Evolutionary conservation across 2,329 filamentous ascomycete genomes (phyloP).

Genomic region (Waltergamsia citrina): DNA sequence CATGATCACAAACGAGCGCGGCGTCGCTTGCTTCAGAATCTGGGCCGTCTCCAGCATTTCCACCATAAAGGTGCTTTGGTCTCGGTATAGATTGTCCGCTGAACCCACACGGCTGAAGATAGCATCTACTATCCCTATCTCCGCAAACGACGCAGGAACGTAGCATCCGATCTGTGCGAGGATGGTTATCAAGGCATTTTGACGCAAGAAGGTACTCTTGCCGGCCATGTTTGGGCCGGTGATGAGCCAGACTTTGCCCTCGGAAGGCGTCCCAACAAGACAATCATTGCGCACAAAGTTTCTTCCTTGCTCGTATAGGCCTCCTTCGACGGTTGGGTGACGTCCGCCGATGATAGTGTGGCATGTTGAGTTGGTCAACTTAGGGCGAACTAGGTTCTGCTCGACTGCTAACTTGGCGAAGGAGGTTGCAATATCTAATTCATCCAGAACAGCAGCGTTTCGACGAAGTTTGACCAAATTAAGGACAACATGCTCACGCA

Average conservation of each 20-base stretch:
- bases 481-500: slow-evolving; percentile 68
- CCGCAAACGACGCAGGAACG: slow-evolving; percentile 79
- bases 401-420: slow-evolving; percentile 74
- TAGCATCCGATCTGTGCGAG: slow-evolving; percentile 89
- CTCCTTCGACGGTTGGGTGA: slow-evolving; percentile 85
- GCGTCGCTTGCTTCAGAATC: slow-evolving; percentile 78
- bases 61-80: slow-evolving; percentile 98
- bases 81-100: slow-evolving; percentile 86
- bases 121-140: slow-evolving; percentile 87
- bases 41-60: slow-evolving; percentile 96
- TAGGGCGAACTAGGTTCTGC: slow-evolving; percentile 63
- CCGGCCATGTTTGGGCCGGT: slow-evolving; percentile 96
- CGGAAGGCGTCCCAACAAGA: slow-evolving; percentile 57
- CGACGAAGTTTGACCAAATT: slow-evolving; percentile 80
- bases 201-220: slow-evolving; percentile 90
- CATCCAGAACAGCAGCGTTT: slow-evolving; percentile 86
- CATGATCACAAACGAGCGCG: slow-evolving; percentile 90
- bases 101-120: slow-evolving; percentile 91
- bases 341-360: slow-evolving; percentile 79
- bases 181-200: slow-evolving; percentile 91
- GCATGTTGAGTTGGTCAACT: slow-evolving; percentile 52
- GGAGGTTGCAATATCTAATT: slow-evolving; percentile 82
- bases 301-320: slow-evolving; percentile 69
- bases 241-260: slow-evolving; percentile 58
- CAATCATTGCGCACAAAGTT: slow-evolving; percentile 83